Evolutionary conservation across 78 protist species (phyloP).

Genomic region (Pelomyxa schiedti): DNA sequence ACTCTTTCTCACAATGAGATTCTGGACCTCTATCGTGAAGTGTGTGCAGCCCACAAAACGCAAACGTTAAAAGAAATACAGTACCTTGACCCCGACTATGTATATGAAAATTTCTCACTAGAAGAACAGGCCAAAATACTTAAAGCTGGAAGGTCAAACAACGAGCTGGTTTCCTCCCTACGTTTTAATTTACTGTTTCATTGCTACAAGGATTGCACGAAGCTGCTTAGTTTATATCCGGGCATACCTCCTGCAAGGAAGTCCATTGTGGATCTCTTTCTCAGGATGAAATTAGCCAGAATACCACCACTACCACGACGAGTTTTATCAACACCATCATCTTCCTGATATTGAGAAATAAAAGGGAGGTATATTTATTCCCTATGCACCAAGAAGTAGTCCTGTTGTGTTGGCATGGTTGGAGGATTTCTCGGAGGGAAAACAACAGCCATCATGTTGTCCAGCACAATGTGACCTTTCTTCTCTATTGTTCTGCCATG

Average conservation of each 20-base stretch:
- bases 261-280: not conserved
- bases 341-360: no score
- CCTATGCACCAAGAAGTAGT: no score
- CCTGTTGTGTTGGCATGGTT: no score
- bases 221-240: not conserved
- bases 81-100: slow-evolving; percentile 41
- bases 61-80: not conserved
- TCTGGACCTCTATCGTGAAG: slow-evolving; percentile 45
- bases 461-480: no score
- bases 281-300: no score
- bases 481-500: no score
- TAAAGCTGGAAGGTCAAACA: slow-evolving; percentile 60
- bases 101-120: slow-evolving; percentile 41
- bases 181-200: no score
- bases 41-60: not conserved
- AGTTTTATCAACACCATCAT: no score
- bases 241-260: not conserved
- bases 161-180: slow-evolving; percentile 50
- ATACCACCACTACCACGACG: no score
- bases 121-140: slow-evolving; percentile 69
- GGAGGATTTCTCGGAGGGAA: no score
- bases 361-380: no score
- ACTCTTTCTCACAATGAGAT: slow-evolving; percentile 68
- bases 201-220: not conserved
- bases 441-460: no score